phyloP scores from a whole-genome alignment of 257 asterid species.

The Solanum chmielewskii region DNA sequence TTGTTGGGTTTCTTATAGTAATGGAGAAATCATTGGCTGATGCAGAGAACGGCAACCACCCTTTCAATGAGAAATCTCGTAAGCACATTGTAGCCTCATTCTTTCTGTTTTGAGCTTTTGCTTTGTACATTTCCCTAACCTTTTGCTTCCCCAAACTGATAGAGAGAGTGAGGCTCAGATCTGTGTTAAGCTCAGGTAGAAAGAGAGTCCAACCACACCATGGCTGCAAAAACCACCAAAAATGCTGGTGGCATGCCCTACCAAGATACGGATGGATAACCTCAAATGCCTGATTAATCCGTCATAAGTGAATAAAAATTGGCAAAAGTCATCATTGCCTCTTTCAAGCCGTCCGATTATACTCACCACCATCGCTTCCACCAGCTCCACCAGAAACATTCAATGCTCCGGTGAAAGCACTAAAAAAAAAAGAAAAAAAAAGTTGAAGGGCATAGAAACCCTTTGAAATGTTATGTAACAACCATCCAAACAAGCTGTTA shows the following conservation, averaged over 20 bases:
- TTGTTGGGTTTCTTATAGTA: neutral
- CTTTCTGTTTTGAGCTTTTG: neutral
- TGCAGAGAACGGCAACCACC: constrained; percentile 45
- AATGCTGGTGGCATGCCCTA: constrained; percentile 19
- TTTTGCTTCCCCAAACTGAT: neutral
- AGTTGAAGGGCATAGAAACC: neutral
- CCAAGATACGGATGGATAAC: constrained; percentile 32
- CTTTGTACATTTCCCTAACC: neutral
- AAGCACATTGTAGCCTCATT: neutral
- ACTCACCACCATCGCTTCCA: neutral
- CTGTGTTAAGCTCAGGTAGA: neutral
- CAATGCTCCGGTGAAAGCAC: neutral
- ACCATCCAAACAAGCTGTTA: neutral
- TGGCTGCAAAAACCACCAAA: constrained; percentile 8
- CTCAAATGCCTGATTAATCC: neutral
- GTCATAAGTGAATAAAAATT: neutral
- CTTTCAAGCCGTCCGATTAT: neutral
- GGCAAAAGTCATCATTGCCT: neutral
- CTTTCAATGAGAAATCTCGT: constrained; percentile 1
- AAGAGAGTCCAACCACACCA: neutral
- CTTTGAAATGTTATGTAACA: neutral
- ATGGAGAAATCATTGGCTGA: constrained; percentile 9
- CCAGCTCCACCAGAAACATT: neutral
- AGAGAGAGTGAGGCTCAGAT: neutral
- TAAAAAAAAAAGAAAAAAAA: neutral